phyloP scores from a whole-genome alignment of 2,329 filamentous ascomycete species.

The Penicillium italicum region DNA sequence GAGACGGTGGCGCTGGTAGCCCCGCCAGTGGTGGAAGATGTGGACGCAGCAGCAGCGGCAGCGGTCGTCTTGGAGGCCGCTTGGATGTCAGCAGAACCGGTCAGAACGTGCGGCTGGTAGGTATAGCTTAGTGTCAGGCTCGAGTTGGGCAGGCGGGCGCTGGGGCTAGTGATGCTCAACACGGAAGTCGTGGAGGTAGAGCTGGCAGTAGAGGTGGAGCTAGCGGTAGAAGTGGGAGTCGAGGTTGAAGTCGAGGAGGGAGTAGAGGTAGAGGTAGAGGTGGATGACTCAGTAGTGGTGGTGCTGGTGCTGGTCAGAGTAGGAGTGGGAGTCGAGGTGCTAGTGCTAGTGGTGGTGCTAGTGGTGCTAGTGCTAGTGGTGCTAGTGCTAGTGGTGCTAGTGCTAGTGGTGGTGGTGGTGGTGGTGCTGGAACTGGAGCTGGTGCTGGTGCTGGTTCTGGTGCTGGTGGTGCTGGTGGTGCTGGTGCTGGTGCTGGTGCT shows the following conservation, averaged over 20 bases:
- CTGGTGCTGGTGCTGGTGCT: background rate
- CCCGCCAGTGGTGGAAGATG: slow-evolving; percentile 15
- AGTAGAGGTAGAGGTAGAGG: slow-evolving; percentile 13
- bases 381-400: slow-evolving; percentile 11
- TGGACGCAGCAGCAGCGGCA: slow-evolving; percentile 5
- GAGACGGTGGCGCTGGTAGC: slow-evolving; percentile 23
- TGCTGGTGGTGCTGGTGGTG: slow-evolving; percentile 5
- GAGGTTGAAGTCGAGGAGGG: slow-evolving; percentile 10
- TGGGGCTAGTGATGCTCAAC: slow-evolving; percentile 14
- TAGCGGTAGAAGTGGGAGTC: slow-evolving; percentile 1
- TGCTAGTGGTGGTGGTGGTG: slow-evolving; percentile 11
- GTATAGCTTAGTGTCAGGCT: slow-evolving; percentile 27
- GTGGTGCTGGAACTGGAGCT: background rate
- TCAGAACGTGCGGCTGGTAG: slow-evolving; percentile 31
- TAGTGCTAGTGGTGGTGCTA: slow-evolving; percentile 12
- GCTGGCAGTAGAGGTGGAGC: slow-evolving; percentile 1
- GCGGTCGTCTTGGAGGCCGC: slow-evolving; percentile 11
- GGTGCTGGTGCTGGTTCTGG: too few species aligned
- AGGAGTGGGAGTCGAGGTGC: too few species aligned
- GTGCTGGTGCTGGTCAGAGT: slow-evolving; percentile 8
- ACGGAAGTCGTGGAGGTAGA: slow-evolving; percentile 13
- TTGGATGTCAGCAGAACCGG: slow-evolving; percentile 18
- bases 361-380: background rate
- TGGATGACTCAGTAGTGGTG: background rate
- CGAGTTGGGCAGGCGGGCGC: slow-evolving; percentile 18